Evolutionary conservation across 139 green algal genomes (phyloP), one percentile per base, ranked within the genome.

Genomic region (Microglena sp.): DNA sequence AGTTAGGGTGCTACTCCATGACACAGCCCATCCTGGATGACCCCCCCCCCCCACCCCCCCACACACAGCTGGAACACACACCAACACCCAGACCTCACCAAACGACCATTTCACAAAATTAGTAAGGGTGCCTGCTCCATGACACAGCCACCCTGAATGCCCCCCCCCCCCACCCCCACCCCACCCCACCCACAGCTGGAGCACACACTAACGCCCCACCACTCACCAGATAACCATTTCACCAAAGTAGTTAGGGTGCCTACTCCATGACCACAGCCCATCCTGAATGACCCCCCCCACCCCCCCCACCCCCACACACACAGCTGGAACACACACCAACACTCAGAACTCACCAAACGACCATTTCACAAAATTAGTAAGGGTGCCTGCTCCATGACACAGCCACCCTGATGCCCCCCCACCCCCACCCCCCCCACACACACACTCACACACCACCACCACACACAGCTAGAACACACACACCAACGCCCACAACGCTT

Each of bases 161-260:
- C 32, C 26, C 33, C n/a, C 11, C 21, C 6, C 21, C 4, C 29
- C 27, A n/a, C 22, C 18, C 43, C 7, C 28, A 40, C 7, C 2
- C 6, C 26, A 3, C n/a, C 4, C 30, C 43, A 29, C 57, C 26
- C 43, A 7, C 8, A 40, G 33, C 5, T 22, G n/a, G 3, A 32
- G 45, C 32, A 66, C 24, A 7, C 28, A 69, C n/a, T 31, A 40
- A n/a, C 31, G 72, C 45, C 64, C 5, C 27, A 55, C 26, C 45
- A 69, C 72, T 73, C 59, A 90, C 73, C 78, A 89, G 1, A 75
- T 34, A 26, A 78, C 44, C 56, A 94, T 91, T 71, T 96, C 89
- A 1, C 89, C 89, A 72, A 88, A 92, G 68, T 96, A 96, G 74
- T 96, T 94, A 18, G 89, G 89, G 66, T 90, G 86, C 1, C 88